Base-by-base conservation (phyloP, 345 rosid genomes). In the Ceriops tagal region DNA sequence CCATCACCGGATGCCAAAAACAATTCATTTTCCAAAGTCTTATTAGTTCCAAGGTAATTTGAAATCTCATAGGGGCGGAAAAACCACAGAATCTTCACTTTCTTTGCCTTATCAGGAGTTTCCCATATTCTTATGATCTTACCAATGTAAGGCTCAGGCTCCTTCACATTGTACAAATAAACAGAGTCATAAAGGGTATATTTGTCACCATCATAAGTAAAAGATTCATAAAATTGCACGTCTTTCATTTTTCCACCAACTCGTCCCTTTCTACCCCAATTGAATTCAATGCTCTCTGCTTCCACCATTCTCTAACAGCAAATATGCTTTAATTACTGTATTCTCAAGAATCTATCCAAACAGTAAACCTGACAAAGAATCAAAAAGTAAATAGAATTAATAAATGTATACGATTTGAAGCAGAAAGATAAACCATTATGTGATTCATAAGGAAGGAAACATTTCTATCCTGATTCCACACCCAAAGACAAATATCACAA, bases 1-100 rank as follows among this genome's bases (percentile, higher is more conserved):
- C 98, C 99, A 73, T 88, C 87, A 71, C 99, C 99, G 0, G 92
- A 85, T 8, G 92, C 98, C 79, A 95, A 61, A 81, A 95, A 80
- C 68, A 95, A 64, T 79, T 95, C 99, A 70, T 95, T 90, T 67
- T 70, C 72, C 28, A 59, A 74, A 34, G 59, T 3, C 66, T 66
- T 75, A 51, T 75, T 79, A 73, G 65, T 77, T 59, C 76, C 74
- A 47, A 88, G 83, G 81, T 66, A 79, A 27, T 77, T 70, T 8
- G 69, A 47, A 61, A 95, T 80, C 80, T 95, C 99, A 63, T 46
- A 66, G 34, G 96, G 91, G 53, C 75, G 88, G 73, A 90, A 85
- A 71, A 86, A 87, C 99, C 99, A 95, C 46, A 92, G 83, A 71
- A 89, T 73, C 84, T 84, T 90, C 65, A 86, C 85, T 77, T 66